Conservation (phyloP, 2,329 filamentous ascomycete genomes). For the Talaromyces albobiverticillius region DNA sequence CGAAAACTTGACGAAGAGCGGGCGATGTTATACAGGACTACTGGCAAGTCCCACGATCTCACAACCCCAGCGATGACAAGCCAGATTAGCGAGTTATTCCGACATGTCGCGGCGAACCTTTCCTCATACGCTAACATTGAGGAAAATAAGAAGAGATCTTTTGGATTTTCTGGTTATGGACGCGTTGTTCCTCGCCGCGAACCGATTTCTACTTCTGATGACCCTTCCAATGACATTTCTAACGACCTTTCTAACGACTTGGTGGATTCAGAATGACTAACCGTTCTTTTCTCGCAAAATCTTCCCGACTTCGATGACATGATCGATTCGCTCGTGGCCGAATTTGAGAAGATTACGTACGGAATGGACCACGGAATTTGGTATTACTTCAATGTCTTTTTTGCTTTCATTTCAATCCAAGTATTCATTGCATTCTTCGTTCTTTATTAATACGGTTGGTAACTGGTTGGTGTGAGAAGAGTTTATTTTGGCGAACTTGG, state of each 20-base stretch:
- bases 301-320: neutral
- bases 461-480: neutral
- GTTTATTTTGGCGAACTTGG: neutral
- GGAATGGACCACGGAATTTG: too few species aligned
- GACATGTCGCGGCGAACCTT: neutral
- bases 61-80: neutral
- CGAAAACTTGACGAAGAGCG: constrained; percentile 1
- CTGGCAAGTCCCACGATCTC: neutral
- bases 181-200: neutral
- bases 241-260: neutral
- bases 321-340: neutral
- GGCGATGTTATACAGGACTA: neutral
- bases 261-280: neutral
- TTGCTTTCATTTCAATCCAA: too few species aligned
- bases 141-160: constrained; percentile 3
- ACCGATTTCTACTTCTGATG: neutral
- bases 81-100: neutral
- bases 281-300: neutral
- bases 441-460: neutral
- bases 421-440: neutral
- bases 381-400: too few species aligned
- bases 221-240: neutral
- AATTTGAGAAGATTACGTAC: neutral
- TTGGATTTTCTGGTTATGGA: neutral
- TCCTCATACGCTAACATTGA: neutral